Evolutionary conservation across 345 rosid species (phyloP), one percentile per base, ranked within the genome.

Genomic region (Lumnitzera racemosa): DNA sequence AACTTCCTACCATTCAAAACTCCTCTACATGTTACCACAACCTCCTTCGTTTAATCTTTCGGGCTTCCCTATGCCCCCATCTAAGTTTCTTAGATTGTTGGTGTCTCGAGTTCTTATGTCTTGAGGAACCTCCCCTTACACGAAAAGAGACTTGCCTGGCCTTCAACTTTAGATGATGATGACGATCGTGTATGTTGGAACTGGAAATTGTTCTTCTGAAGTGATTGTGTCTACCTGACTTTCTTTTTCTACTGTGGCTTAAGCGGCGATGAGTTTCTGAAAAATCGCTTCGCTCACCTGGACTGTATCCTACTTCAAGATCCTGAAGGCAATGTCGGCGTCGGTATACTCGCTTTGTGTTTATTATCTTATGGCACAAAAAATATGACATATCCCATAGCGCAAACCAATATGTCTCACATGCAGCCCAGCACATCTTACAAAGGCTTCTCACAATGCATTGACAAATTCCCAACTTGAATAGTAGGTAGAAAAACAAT

Each of bases 401-500:
- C 2, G 84, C 79, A 13, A 20, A 67, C 80, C 90, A 90, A 66
- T 83, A 85, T 0, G 78, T 61, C 14, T 72, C 76, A 46, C 88
- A 88, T 6, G 74, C 82, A 16, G 79, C 79, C 77, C 84, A 90
- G n/a, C 84, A 80, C 81, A 88, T 80, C 65, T 80, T 85, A 60
- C 91, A 82, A 12, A 90, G 75, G 81, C 88, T 79, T 78, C 69
- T 84, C 46, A 63, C 73, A 13, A 83, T 58, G 80, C 92, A 83
- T 49, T 81, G 88, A 73, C 80, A 87, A n/a, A 88, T 78, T 20
- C 96, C 96, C 61, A 88, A 51, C 76, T 84, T 78, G 84, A 83
- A 80, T 58, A 83, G 53, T 15, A 82, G 78, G 59, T 83, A 85
- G 71, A 83, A 67, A 84, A 87, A 85, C 71, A 87, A 58, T 61